A percentile compares a stretch with the other conserved stretches of the same genome.
phyloP scores from a whole-genome alignment of 179 eudicot species.

The Camellia oleifera region DNA sequence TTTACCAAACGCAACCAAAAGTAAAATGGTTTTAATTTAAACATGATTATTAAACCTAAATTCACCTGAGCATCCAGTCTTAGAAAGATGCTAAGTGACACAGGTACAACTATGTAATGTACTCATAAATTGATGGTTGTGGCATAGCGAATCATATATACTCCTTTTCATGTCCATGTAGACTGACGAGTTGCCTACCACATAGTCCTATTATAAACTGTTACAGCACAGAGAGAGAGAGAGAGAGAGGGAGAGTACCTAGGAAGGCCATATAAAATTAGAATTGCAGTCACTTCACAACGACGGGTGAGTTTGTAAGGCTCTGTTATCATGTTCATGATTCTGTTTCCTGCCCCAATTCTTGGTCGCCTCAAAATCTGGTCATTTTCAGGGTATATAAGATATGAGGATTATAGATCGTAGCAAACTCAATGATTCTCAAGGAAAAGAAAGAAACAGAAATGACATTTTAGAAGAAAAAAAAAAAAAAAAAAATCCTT shows the following conservation, averaged over 20 bases:
- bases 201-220: background rate
- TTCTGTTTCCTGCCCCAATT: constrained; percentile 57
- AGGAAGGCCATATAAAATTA: constrained; percentile 84
- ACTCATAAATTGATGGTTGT: background rate
- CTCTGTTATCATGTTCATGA: constrained; percentile 64
- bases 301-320: constrained; percentile 77
- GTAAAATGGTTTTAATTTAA: background rate
- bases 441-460: constrained; percentile 1
- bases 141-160: background rate
- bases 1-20: too few species aligned
- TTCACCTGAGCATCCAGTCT: background rate
- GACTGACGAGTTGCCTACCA: background rate
- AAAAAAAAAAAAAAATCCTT: constrained; percentile 19
- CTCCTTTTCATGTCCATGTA: background rate
- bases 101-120: background rate
- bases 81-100: background rate
- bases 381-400: constrained; percentile 8
- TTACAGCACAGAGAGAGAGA: constrained; percentile 4
- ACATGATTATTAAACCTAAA: background rate
- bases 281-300: constrained; percentile 94
- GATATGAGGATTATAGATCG: background rate
- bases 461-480: background rate
- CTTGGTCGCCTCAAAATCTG: constrained; percentile 67
- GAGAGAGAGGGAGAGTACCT: constrained; percentile 45
- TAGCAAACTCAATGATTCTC: background rate